Percentiles rank a stretch among this genome's conserved stretches.
Evolutionary conservation across 345 rosid genomes (phyloP).

Genomic region (Cardiospermum halicacabum): DNA sequence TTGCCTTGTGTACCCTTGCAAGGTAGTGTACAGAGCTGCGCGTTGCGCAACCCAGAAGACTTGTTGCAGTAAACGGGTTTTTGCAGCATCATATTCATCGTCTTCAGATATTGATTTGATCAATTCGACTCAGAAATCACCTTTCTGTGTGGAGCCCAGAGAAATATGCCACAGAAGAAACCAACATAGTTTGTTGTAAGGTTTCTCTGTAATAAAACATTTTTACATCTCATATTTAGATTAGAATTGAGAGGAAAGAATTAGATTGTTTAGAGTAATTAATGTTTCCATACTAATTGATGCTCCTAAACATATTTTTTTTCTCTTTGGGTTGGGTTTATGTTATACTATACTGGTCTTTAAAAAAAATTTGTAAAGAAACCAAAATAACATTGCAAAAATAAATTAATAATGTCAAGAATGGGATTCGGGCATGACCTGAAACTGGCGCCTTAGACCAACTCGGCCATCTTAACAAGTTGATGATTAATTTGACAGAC

Average conservation of each 20-base stretch:
- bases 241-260: neutral
- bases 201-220: neutral
- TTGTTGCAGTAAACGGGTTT: slow-evolving; percentile 34
- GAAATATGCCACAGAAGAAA: slow-evolving; percentile 2
- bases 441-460: slow-evolving; percentile 99
- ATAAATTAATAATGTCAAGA: slow-evolving; percentile 43
- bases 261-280: neutral
- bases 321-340: neutral
- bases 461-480: slow-evolving; percentile 96
- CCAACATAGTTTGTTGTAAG: neutral
- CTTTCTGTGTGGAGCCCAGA: neutral
- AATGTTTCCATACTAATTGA: no score
- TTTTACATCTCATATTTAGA: neutral
- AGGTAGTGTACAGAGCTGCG: slow-evolving; percentile 42
- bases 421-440: slow-evolving; percentile 99
- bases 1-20: slow-evolving; percentile 53
- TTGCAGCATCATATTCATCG: slow-evolving; percentile 58
- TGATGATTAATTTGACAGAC: neutral
- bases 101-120: slow-evolving; percentile 67
- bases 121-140: slow-evolving; percentile 11
- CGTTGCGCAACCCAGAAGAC: slow-evolving; percentile 19
- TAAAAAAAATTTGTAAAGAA: neutral
- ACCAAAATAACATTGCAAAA: neutral
- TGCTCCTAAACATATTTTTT: no score
- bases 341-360: neutral